Conservation (phyloP, 768 basidiomycete species). For the Termitomyces sp. region DNA sequence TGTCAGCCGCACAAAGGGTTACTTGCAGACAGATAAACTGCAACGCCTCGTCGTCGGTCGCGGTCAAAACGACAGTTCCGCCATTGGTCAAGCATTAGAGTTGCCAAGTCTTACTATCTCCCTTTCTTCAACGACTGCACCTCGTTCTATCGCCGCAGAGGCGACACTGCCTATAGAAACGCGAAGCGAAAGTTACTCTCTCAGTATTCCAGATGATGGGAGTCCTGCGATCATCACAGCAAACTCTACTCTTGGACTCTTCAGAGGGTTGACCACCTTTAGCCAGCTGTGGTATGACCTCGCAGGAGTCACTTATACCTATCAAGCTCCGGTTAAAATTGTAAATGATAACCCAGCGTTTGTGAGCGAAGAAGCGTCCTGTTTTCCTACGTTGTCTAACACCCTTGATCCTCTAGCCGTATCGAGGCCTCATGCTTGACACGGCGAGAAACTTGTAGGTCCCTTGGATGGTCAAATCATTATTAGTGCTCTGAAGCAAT, state of each 20-base stretch:
- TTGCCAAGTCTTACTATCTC: conserved; percentile 45
- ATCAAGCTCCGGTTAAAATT: conserved; percentile 58
- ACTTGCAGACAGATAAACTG: conserved; percentile 52
- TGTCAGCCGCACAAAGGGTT: conserved; percentile 43
- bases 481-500: background rate
- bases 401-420: conserved; percentile 43
- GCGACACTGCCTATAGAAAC: conserved; percentile 46
- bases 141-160: conserved; percentile 51
- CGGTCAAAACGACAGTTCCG: conserved; percentile 44
- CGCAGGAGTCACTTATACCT: conserved; percentile 46
- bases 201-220: conserved; percentile 55
- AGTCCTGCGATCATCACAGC: conserved; percentile 54
- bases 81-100: conserved; percentile 37
- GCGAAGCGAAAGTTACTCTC: conserved; percentile 59
- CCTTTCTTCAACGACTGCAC: conserved; percentile 27
- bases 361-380: conserved; percentile 35
- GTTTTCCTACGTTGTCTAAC: background rate
- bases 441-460: conserved; percentile 75
- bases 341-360: conserved; percentile 60
- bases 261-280: conserved; percentile 78
- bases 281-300: conserved; percentile 64
- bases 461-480: background rate
- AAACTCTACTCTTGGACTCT: conserved; percentile 64
- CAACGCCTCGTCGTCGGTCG: conserved; percentile 59
- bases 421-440: conserved; percentile 79